These are phyloP conservation scores for Lathyrus tuberosus DNA, from an alignment of 306 rosid species.

Conservation along the genomic window DNA sequence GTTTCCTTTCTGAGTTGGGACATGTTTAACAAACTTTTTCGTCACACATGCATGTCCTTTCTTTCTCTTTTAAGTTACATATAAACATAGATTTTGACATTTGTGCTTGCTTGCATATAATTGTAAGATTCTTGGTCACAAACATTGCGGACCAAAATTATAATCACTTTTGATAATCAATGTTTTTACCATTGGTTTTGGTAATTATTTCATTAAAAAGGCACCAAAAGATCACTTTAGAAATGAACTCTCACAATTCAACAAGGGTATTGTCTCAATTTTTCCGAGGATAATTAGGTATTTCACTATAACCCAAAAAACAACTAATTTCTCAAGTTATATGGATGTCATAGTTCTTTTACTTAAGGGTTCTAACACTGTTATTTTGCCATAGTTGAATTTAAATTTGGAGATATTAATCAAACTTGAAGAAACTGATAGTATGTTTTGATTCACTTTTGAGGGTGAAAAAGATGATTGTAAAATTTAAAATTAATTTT, in stretches of 20 bases:
- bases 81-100: conserved; percentile 37
- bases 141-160: conserved; percentile 35
- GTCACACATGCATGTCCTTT: conserved; percentile 47
- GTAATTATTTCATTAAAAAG: conserved; percentile 12
- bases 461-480: background rate
- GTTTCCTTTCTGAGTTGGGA: conserved; percentile 52
- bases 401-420: background rate
- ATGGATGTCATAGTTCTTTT: no score
- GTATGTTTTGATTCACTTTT: background rate
- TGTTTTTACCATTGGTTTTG: conserved; percentile 25
- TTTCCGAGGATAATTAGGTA: background rate
- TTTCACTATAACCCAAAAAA: background rate
- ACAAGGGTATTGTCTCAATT: background rate
- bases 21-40: conserved; percentile 56
- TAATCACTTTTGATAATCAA: background rate
- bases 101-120: conserved; percentile 31
- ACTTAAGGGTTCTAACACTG: no score
- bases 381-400: background rate
- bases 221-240: background rate
- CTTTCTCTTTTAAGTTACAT: conserved; percentile 34
- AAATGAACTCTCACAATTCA: conserved; percentile 4
- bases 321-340: background rate
- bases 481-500: no score
- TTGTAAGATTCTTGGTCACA: conserved; percentile 32
- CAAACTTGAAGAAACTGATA: background rate